A percentile compares a stretch with the other conserved stretches of the same genome.
Conservation (phyloP, 306 rosid species). For the Nissolia schottii region DNA sequence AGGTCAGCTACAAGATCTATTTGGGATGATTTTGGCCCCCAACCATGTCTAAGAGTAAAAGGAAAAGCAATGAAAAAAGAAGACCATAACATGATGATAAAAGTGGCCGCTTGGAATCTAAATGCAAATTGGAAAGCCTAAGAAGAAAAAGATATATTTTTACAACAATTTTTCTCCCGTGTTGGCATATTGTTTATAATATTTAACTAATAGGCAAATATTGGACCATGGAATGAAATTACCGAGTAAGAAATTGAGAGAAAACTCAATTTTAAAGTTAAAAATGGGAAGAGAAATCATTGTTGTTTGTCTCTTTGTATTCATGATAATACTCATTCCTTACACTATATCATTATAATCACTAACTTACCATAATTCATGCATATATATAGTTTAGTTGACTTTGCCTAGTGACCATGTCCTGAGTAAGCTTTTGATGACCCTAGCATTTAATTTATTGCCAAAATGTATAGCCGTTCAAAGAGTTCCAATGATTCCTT, state of each 20-base stretch:
- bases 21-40: constrained; percentile 60
- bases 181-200: background rate
- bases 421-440: constrained; percentile 10
- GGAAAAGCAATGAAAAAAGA: constrained; percentile 23
- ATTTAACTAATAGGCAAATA: constrained; percentile 3
- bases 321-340: constrained; percentile 32
- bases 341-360: constrained; percentile 36
- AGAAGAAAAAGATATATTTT: constrained; percentile 12
- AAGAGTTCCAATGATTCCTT: constrained; percentile 23
- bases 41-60: constrained; percentile 25
- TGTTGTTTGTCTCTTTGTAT: constrained; percentile 38
- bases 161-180: background rate
- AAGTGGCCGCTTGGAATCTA: constrained; percentile 37
- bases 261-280: background rate
- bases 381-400: constrained; percentile 33
- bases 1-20: constrained; percentile 58
- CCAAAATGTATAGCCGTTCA: background rate
- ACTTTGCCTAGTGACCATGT: constrained; percentile 30
- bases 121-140: constrained; percentile 3
- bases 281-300: constrained; percentile 25
- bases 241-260: background rate
- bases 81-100: constrained; percentile 24
- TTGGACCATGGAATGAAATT: constrained; percentile 2
- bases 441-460: constrained; percentile 15
- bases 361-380: constrained; percentile 35